Evolutionary conservation across 2,329 filamentous ascomycete species (phyloP).

Genomic region (Penicillium nordicum): DNA sequence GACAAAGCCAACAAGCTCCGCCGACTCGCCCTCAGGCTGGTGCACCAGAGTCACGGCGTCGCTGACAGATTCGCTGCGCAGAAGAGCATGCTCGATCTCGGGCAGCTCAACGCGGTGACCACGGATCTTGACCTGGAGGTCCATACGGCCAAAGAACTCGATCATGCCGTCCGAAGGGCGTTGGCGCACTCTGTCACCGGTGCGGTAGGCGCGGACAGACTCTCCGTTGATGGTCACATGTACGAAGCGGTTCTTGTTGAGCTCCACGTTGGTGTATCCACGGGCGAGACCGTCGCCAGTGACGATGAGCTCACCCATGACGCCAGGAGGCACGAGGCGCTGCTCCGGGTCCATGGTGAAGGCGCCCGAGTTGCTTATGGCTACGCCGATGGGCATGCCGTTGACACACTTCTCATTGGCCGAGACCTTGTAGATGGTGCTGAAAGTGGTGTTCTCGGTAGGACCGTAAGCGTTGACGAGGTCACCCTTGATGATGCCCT

Average conservation of each 20-base stretch:
- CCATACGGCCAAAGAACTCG: neutral
- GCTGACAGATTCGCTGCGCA: neutral
- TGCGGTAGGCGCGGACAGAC: neutral
- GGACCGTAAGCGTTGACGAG: neutral
- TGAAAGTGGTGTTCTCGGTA: neutral
- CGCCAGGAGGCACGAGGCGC: neutral
- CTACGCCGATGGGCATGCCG: neutral
- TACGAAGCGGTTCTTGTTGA: neutral
- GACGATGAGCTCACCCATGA: neutral
- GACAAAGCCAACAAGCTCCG: neutral
- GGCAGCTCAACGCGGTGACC: neutral
- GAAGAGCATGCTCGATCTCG: neutral
- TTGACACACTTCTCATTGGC: neutral
- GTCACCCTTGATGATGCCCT: too few relatives aligned
- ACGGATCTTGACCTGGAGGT: neutral
- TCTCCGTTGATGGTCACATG: neutral
- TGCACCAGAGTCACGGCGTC: neutral
- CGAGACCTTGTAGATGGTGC: neutral
- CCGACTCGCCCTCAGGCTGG: neutral
- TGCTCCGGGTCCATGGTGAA: neutral
- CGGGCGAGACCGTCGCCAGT: neutral
- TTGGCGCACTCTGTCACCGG: neutral
- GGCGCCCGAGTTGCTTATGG: neutral
- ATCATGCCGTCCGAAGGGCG: neutral
- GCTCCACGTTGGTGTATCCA: neutral